Evolutionary conservation across 805 yeast species (phyloP).

Genomic region (Cyberlindnera subsufficiens): DNA sequence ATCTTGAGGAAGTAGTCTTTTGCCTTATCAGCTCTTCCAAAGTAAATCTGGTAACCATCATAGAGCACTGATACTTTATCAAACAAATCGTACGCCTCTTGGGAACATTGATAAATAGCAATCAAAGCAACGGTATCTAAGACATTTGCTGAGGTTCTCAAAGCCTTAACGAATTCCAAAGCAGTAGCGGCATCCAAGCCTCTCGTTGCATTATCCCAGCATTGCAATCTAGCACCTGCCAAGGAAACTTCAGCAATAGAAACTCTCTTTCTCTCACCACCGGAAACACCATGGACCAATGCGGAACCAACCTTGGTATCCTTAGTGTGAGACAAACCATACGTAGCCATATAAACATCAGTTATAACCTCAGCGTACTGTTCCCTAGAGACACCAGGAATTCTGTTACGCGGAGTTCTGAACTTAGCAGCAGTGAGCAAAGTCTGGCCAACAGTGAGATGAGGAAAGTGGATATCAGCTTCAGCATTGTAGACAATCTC

Average conservation of each 20-base stretch:
- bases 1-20: conserved; percentile 42
- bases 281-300: conserved; percentile 64
- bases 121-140: conserved; percentile 47
- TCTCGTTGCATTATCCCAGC: conserved; percentile 61
- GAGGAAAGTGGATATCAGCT: conserved; percentile 59
- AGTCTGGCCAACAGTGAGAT: conserved; percentile 55
- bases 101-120: conserved; percentile 58
- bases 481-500: conserved; percentile 63
- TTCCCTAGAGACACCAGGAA: conserved; percentile 45
- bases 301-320: conserved; percentile 65
- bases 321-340: conserved; percentile 47
- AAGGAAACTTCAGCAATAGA: conserved; percentile 61
- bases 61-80: conserved; percentile 49
- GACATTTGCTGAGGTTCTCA: conserved; percentile 45
- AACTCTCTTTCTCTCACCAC: conserved; percentile 73
- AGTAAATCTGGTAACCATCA: conserved; percentile 52
- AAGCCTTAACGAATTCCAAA: conserved; percentile 47
- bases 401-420: conserved; percentile 53
- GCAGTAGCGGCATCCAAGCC: conserved; percentile 65
- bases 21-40: conserved; percentile 41
- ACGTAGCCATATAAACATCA: conserved; percentile 49
- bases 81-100: conserved; percentile 47
- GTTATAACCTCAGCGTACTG: conserved; percentile 42
- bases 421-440: conserved; percentile 47
- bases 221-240: conserved; percentile 42